phyloP scores from a whole-genome alignment of 306 rosid species.

The Luffa aegyptiaca region DNA sequence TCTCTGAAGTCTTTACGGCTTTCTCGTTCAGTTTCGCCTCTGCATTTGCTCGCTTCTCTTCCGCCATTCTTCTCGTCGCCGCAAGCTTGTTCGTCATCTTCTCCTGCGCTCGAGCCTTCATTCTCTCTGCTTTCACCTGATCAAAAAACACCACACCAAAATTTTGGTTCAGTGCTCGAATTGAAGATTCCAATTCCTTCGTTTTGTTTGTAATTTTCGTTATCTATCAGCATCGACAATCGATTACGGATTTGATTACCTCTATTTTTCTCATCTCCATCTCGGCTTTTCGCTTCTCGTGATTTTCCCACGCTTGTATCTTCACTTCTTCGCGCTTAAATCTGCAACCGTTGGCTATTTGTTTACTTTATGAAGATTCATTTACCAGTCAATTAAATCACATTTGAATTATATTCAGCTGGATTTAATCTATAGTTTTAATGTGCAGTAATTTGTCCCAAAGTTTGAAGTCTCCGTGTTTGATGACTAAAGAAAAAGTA shows the following conservation, averaged over 20 bases:
- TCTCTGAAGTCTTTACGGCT: conserved; percentile 60
- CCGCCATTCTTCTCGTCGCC: conserved; percentile 60
- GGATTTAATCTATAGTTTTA: too few relatives aligned
- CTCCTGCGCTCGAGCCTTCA: conserved; percentile 71
- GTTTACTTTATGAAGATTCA: too few relatives aligned
- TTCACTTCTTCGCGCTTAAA: conserved; percentile 89
- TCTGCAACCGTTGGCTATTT: conserved; percentile 19
- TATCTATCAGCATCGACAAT: too few relatives aligned
- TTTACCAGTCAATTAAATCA: too few relatives aligned
- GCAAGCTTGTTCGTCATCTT: conserved; percentile 55
- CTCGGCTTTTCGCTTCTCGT: conserved; percentile 86
- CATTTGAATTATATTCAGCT: too few relatives aligned
- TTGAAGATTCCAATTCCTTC: neutral
- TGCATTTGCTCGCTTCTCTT: conserved; percentile 75
- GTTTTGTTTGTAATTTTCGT: too few relatives aligned
- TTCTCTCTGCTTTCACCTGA: conserved; percentile 84
- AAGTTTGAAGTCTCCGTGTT: too few relatives aligned
- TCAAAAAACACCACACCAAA: neutral
- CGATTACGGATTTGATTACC: conserved; percentile 25
- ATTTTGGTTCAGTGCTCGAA: neutral
- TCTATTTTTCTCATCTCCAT: conserved; percentile 89
- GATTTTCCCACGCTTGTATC: conserved; percentile 95
- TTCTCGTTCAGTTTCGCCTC: conserved; percentile 68
- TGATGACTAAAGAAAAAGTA: too few relatives aligned
- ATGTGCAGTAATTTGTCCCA: too few relatives aligned